phyloP scores from a whole-genome alignment of 306 rosid species.

The Citrullus colocynthis region DNA sequence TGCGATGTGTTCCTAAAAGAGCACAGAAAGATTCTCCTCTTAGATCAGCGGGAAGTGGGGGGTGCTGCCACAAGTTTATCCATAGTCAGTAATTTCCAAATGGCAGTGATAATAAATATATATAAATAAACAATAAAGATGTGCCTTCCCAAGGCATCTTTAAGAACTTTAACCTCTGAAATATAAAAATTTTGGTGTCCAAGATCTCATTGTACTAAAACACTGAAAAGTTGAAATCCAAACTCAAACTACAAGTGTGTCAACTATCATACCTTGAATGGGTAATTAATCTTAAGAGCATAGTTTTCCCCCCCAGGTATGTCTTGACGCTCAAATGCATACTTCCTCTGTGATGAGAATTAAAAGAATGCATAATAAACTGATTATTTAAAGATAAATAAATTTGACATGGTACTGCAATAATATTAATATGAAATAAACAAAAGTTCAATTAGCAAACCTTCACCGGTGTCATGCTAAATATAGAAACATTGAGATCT shows the following conservation, averaged over 20 bases:
- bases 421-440: conserved; percentile 4
- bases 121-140: not conserved
- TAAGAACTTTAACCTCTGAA: conserved; percentile 1
- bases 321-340: conserved; percentile 80
- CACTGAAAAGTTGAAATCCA: not conserved
- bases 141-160: not conserved
- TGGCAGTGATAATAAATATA: not conserved
- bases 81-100: not conserved
- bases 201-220: not conserved
- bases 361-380: conserved; percentile 1
- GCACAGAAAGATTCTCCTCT: conserved; percentile 64
- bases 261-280: conserved; percentile 56
- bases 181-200: not conserved
- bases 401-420: not conserved
- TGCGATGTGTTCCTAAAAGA: conserved; percentile 66
- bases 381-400: conserved; percentile 5
- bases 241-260: not conserved
- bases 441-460: conserved; percentile 28
- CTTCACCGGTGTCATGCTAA: conserved; percentile 82
- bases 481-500: conserved; percentile 54
- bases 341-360: conserved; percentile 53
- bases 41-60: conserved; percentile 58
- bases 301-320: conserved; percentile 71
- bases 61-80: conserved; percentile 41
- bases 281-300: conserved; percentile 77